phyloP scores from a whole-genome alignment of 306 rosid genomes.

The Citrullus amarus region DNA sequence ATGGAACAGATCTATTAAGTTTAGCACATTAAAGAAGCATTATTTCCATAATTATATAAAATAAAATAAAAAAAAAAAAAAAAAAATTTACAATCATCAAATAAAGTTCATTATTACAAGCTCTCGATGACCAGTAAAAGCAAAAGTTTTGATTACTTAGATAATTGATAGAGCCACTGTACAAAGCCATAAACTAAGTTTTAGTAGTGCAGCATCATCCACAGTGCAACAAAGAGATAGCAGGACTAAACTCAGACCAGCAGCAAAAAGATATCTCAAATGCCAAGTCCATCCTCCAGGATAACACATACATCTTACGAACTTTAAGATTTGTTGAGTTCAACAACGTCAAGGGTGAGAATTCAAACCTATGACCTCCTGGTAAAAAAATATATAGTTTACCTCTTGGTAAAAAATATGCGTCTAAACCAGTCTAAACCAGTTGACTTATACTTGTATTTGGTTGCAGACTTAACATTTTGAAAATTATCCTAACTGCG shows the following conservation, averaged over 20 bases:
- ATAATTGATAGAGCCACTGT: not conserved
- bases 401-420: no score
- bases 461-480: not conserved
- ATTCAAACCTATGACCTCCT: no score
- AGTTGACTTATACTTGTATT: no score
- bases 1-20: constrained; percentile 1
- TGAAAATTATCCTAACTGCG: not conserved
- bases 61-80: no score
- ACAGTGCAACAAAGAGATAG: not conserved
- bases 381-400: no score
- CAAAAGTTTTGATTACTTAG: not conserved
- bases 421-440: no score
- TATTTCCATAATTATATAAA: not conserved
- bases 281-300: not conserved
- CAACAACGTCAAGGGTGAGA: no score
- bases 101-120: not conserved
- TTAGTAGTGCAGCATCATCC: not conserved
- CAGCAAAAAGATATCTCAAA: not conserved
- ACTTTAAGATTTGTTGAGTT: no score
- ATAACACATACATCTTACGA: not conserved
- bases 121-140: not conserved
- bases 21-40: constrained; percentile 6
- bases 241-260: not conserved
- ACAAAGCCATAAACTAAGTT: not conserved
- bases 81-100: not conserved